Evolutionary conservation across 805 yeast species (phyloP).

Genomic region (Lachancea kluyveri): DNA sequence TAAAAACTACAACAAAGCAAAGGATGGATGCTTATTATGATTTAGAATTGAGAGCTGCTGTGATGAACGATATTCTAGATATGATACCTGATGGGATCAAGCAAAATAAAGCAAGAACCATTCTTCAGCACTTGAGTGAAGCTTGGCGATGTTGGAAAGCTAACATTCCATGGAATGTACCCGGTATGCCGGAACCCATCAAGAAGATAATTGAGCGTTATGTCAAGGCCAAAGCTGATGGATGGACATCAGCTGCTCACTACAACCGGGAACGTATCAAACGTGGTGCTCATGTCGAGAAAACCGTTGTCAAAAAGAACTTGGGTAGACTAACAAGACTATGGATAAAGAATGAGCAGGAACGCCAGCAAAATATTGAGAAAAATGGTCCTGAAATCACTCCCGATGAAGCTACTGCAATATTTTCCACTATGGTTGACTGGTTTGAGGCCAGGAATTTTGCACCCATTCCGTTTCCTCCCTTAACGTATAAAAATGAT

Average conservation of each 20-base stretch:
- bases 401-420: slow-evolving; percentile 81
- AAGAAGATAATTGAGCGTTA: slow-evolving; percentile 82
- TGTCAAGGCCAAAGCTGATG: slow-evolving; percentile 91
- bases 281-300: slow-evolving; percentile 89
- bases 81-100: slow-evolving; percentile 95
- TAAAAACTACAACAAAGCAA: slow-evolving; percentile 92
- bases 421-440: slow-evolving; percentile 80
- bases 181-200: slow-evolving; percentile 90
- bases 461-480: slow-evolving; percentile 90
- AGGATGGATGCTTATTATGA: slow-evolving; percentile 94
- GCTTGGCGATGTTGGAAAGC: slow-evolving; percentile 99
- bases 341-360: slow-evolving; percentile 91
- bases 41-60: slow-evolving; percentile 86
- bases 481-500: slow-evolving; percentile 85
- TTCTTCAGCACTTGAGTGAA: slow-evolving; percentile 89
- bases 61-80: slow-evolving; percentile 91
- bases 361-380: slow-evolving; percentile 71
- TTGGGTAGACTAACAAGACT: slow-evolving; percentile 84
- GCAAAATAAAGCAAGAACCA: slow-evolving; percentile 78
- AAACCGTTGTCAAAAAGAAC: slow-evolving; percentile 89
- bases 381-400: slow-evolving; percentile 83
- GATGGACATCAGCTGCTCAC: slow-evolving; percentile 93
- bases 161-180: slow-evolving; percentile 95
- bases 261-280: slow-evolving; percentile 83
- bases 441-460: slow-evolving; percentile 86